These are phyloP conservation scores for Alternaria atra DNA, from an alignment of 2,329 filamentous ascomycete genomes.

Conservation along the genomic window DNA sequence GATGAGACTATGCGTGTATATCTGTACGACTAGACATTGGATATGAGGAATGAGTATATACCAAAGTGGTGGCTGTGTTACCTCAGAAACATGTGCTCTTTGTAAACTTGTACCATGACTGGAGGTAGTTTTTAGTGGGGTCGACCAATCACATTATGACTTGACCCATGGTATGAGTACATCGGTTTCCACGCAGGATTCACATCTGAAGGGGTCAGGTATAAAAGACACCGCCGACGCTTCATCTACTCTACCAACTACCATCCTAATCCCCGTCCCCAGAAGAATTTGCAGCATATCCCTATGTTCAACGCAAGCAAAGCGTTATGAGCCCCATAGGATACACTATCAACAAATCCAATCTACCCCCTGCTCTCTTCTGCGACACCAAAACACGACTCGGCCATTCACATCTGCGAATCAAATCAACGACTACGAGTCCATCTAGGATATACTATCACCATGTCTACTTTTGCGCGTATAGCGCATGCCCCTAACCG, in stretches of 20 bases:
- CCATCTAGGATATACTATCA: background rate
- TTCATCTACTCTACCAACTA: too few species aligned
- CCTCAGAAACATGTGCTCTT: background rate
- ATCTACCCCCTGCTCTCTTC: too few species aligned
- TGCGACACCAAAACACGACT: background rate
- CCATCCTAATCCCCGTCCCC: too few species aligned
- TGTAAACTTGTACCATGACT: background rate
- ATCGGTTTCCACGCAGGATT: background rate
- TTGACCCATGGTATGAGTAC: background rate
- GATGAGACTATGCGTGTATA: background rate
- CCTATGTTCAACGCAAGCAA: too few species aligned
- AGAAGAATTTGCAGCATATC: too few species aligned
- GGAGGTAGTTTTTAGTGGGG: background rate
- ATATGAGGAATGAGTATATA: background rate
- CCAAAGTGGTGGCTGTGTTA: background rate
- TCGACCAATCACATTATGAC: background rate
- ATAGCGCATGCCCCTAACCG: too few species aligned
- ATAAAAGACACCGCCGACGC: too few species aligned
- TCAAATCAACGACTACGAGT: background rate
- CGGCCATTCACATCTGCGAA: background rate
- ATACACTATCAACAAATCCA: too few species aligned
- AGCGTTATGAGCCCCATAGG: too few species aligned
- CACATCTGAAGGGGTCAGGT: background rate
- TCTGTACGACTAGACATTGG: slow-evolving; percentile 3
- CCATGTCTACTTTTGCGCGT: too few species aligned